phyloP scores from a whole-genome alignment of 768 basidiomycete species.

The Mycena galopus region DNA sequence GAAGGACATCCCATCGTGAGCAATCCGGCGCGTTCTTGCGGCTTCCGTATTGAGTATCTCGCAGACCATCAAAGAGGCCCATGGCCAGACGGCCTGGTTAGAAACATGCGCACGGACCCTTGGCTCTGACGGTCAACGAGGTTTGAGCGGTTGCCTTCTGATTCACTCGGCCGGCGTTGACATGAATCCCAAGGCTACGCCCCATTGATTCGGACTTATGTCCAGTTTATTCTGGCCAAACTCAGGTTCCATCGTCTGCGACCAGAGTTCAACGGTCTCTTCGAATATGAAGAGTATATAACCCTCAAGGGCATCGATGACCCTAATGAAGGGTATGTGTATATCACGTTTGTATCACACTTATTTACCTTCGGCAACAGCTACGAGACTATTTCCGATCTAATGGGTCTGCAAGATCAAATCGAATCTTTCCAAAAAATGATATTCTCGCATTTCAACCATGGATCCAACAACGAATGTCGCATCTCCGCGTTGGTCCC shows the following conservation, averaged over 20 bases:
- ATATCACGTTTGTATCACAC: conserved; percentile 14
- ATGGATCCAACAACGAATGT: conserved; percentile 95
- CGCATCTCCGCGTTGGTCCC: conserved; percentile 96
- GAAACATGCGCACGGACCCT: conserved; percentile 96
- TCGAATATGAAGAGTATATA: conserved; percentile 99
- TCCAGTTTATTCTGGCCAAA: conserved; percentile 95
- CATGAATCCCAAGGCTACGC: conserved; percentile 78
- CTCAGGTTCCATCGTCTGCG: conserved; percentile 95
- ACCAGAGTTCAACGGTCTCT: conserved; percentile 98
- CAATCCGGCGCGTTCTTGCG: conserved; percentile 23
- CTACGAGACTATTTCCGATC: conserved; percentile 97
- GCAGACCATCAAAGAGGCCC: conserved; percentile 96
- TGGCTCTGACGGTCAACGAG: conserved; percentile 80
- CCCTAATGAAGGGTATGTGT: conserved; percentile 94
- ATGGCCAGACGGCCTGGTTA: conserved; percentile 96
- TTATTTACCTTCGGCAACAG: conserved; percentile 58
- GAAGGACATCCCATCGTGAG: conserved; percentile 95
- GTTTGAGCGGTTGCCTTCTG: conserved; percentile 52
- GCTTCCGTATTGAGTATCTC: conserved; percentile 30
- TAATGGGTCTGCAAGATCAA: conserved; percentile 98
- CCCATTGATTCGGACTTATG: conserved; percentile 93
- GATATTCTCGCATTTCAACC: conserved; percentile 94
- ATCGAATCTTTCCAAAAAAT: conserved; percentile 99
- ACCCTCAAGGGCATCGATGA: conserved; percentile 97
- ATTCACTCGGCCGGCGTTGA: conserved; percentile 1